Evolutionary conservation across 805 yeast species (phyloP).

Genomic region (Suhomyces canberraensis): DNA sequence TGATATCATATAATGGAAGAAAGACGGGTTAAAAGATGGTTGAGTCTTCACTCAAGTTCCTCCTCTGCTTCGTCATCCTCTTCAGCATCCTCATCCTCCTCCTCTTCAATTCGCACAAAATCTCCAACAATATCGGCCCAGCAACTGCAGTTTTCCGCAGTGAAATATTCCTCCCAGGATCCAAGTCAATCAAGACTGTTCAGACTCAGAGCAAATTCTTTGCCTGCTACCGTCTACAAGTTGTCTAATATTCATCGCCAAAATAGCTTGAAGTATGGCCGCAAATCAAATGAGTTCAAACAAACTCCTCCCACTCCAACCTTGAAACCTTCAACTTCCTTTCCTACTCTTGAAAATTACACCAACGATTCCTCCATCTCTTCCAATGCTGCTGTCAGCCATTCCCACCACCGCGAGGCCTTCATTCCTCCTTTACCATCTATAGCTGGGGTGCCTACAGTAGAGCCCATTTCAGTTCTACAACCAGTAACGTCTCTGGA

Average conservation of each 20-base stretch:
- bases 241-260: neutral
- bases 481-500: too few relatives aligned
- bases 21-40: neutral
- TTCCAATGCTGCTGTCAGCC: too few relatives aligned
- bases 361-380: too few relatives aligned
- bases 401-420: conserved; percentile 1
- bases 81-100: neutral
- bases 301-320: too few relatives aligned
- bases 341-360: too few relatives aligned
- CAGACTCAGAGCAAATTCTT: neutral
- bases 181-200: neutral
- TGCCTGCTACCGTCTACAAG: neutral
- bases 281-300: too few relatives aligned
- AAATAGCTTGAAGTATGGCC: neutral
- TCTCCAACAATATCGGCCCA: neutral
- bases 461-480: neutral
- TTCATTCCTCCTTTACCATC: conserved; percentile 4
- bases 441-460: conserved; percentile 1
- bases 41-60: neutral
- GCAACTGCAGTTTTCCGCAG: neutral
- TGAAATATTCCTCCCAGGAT: neutral
- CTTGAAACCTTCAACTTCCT: too few relatives aligned
- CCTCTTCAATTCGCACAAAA: too few relatives aligned
- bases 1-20: neutral
- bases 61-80: neutral